phyloP scores from a whole-genome alignment of 768 basidiomycete genomes.

The Hydnomerulius pinastri region DNA sequence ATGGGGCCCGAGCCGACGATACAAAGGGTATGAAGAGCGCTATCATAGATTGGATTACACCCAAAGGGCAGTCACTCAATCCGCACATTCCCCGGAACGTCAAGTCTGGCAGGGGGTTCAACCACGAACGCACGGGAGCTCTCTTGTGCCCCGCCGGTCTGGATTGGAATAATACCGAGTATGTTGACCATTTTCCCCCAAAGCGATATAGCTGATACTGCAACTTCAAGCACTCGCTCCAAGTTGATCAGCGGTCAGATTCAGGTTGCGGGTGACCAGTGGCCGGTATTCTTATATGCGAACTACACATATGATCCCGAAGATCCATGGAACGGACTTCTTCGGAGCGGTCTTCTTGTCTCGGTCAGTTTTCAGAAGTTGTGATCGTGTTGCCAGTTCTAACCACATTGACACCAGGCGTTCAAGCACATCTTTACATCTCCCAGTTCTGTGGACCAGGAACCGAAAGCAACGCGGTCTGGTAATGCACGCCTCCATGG shows the following conservation, averaged over 20 bases:
- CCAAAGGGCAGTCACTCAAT: slow-evolving; percentile 9
- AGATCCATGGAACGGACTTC: slow-evolving; percentile 22
- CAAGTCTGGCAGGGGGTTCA: slow-evolving; percentile 15
- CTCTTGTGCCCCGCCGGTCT: slow-evolving; percentile 20
- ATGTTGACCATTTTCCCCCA: neutral
- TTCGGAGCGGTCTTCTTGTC: slow-evolving; percentile 22
- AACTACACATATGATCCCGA: slow-evolving; percentile 13
- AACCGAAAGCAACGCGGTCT: too few relatives aligned
- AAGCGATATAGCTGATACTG: too few relatives aligned
- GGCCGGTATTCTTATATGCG: slow-evolving; percentile 17
- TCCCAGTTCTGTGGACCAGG: slow-evolving; percentile 29
- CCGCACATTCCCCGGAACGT: slow-evolving; percentile 15
- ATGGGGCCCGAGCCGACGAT: slow-evolving; percentile 2
- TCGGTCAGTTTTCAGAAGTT: slow-evolving; percentile 10
- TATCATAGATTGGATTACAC: slow-evolving; percentile 20
- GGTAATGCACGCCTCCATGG: too few relatives aligned
- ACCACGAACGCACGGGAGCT: slow-evolving; percentile 17
- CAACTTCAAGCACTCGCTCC: too few relatives aligned
- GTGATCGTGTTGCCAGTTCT: too few relatives aligned
- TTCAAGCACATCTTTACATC: too few relatives aligned
- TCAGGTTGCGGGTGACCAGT: slow-evolving; percentile 13
- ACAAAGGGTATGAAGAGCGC: slow-evolving; percentile 8
- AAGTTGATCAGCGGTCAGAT: slow-evolving; percentile 10
- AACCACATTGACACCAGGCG: slow-evolving; percentile 15
- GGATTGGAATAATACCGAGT: slow-evolving; percentile 20